Evolutionary conservation across 345 rosid genomes (phyloP), one percentile per base, ranked within the genome.

Genomic region (Erysimum cheiranthoides): DNA sequence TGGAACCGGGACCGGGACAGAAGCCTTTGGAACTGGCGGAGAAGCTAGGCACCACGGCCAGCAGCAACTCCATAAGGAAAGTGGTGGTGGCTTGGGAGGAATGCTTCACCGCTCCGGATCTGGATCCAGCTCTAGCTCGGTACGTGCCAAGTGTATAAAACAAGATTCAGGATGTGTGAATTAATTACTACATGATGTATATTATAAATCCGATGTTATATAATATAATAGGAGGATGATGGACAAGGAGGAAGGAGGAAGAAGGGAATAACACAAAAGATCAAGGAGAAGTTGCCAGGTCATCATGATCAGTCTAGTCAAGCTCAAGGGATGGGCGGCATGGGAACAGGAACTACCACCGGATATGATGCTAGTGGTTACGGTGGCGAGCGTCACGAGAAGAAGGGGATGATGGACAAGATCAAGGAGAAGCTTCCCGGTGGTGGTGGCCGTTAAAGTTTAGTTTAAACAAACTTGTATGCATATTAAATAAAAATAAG

Each of bases 381-480:
- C 2, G 69, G 40, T 40, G 75, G 64, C 0, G 79, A 76, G 56
- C 81, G 43, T 5, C 88, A 84, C 2, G 86, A 87, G 83, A 86
- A 89, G 86, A 91, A 86, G 53, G 86, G 91, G 6, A 4, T 87
- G 70, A 70, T 85, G 82, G 94, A 86, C 6, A 87, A 87, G 82
- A 89, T 91, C 74, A 87, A 86, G 79, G 96, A 89, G 0, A 88
- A 85, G 66, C 80, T 89, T 63, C 90, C 92, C 10, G 88, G 90
- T 18, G 74, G 79, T 14, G 79, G 78, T 61, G 80, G 71, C 16
- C 79, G 51, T 18, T 79, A 70, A 70, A 70, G 32, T 14, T 7
- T 39, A 10, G 31, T 21, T 21, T 21, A 21, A 9, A n/a, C 51
- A 39, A 42, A 30, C 50, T 9, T 54, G 36, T 70, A 10, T 21